Evolutionary conservation across 257 asterid genomes (phyloP), one percentile per base, ranked within the genome.

Genomic region (Nicotiana tabacum): DNA sequence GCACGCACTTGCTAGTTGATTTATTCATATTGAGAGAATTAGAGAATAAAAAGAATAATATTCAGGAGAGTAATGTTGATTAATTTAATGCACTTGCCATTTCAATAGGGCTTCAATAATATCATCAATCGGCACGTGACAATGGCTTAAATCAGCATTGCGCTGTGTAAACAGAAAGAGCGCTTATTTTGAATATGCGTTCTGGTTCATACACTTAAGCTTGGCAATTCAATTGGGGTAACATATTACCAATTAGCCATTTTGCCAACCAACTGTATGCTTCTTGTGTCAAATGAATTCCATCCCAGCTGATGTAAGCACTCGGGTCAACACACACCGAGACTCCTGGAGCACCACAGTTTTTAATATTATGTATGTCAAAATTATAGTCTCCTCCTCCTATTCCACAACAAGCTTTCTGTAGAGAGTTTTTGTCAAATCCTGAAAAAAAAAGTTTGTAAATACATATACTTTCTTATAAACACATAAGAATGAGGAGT

Each of bases 321-420:
- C 1, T 64, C 4, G 48, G 85, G 85, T 46, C 7, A 21, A 56
- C 30, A 29, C 89, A 88, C 3, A 39, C 85, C 6, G 53, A 6
- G 9, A 78, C 85, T 18, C 85, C 82, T 3, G 11, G 24, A 2
- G 2, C 18, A 1, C 89, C 91, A 46, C 89, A 86, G 24, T 0
- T 61, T 39, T 17, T 88, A 5, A 5, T 7, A 7, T 39, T 39
- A 16, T 24, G 9, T 2, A 4, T 1, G 32, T 64, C 29, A 17
- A 24, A 88, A 66, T 86, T 86, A 30, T 84, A 84, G 0, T 55
- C 62, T 3, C 89, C 85, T 2, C 89, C 89, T 3, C 89, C 89
- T 4, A 12, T 58, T 30, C 89, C 89, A 72, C 89, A 84, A n/a
- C 86, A 88, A 61, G 87, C 57, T 21, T 68, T 84, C 2, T 57